Conservation (phyloP, 2,329 filamentous ascomycete genomes). For the Shiraia sp. region DNA sequence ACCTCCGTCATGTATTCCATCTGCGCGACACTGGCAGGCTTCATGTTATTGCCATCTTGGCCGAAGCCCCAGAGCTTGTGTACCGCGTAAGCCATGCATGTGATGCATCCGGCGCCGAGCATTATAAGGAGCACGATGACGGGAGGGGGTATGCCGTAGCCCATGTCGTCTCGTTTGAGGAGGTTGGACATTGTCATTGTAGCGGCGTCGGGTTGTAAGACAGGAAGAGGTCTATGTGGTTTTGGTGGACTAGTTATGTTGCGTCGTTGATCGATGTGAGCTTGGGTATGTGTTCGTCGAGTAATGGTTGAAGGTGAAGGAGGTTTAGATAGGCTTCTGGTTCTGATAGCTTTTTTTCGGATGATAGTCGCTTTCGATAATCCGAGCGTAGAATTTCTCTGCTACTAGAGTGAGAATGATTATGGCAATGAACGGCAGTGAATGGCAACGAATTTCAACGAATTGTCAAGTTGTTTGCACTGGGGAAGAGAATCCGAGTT, state of each 20-base stretch:
- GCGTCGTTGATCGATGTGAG: not conserved
- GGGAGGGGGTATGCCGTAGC: slow-evolving; percentile 15
- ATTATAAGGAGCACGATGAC: slow-evolving; percentile 27
- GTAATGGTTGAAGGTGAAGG: too few species aligned
- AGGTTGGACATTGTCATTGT: not conserved
- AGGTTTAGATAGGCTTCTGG: too few species aligned
- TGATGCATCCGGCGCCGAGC: slow-evolving; percentile 14
- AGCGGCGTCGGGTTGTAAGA: not conserved
- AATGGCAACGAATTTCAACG: too few species aligned
- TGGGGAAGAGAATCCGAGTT: too few species aligned
- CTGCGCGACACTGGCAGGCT: slow-evolving; percentile 14
- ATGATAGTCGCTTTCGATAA: too few species aligned
- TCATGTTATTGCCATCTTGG: slow-evolving; percentile 10
- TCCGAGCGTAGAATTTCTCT: too few species aligned
- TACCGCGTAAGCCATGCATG: slow-evolving; percentile 23
- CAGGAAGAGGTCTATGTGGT: not conserved
- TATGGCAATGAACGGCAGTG: too few species aligned
- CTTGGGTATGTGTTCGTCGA: too few species aligned
- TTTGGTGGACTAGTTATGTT: not conserved
- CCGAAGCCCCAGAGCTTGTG: slow-evolving; percentile 20
- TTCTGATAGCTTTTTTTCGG: too few species aligned
- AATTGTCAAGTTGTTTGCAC: too few species aligned
- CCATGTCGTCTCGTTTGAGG: slow-evolving; percentile 16
- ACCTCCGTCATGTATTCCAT: slow-evolving; percentile 29
- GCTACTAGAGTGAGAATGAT: too few species aligned